phyloP scores from a whole-genome alignment of 495 filamentous ascomycete species.

The Stereocaulon alpinum region DNA sequence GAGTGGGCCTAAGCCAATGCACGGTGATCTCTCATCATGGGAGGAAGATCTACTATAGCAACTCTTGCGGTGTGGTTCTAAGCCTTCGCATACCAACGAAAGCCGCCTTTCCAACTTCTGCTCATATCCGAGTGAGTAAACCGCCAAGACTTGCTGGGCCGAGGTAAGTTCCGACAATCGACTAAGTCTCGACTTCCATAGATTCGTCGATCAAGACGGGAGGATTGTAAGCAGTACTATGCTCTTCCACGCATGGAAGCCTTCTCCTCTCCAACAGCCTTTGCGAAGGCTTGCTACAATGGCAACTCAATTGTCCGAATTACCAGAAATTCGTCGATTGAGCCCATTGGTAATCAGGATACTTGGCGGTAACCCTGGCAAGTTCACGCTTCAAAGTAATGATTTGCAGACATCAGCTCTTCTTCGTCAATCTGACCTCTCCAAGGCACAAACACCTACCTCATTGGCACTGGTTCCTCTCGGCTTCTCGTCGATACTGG shows the following conservation, averaged over 20 bases:
- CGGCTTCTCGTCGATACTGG: constrained; percentile 76
- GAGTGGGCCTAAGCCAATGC: no score
- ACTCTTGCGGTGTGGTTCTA: not conserved
- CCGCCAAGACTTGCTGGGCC: constrained; percentile 4
- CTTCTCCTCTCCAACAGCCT: not conserved
- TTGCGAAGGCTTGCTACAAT: constrained; percentile 23
- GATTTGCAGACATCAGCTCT: not conserved
- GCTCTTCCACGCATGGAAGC: not conserved
- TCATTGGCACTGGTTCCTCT: constrained; percentile 56
- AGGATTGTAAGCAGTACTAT: not conserved
- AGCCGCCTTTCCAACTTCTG: not conserved
- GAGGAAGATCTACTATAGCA: not conserved
- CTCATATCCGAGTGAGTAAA: not conserved
- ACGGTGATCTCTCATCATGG: no score
- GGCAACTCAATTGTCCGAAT: constrained; percentile 38
- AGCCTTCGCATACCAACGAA: not conserved
- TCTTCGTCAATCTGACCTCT: constrained; percentile 3
- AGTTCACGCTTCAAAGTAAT: constrained; percentile 49
- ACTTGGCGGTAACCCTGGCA: constrained; percentile 71
- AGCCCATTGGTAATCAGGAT: constrained; percentile 60
- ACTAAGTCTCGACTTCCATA: not conserved
- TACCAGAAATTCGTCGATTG: constrained; percentile 57
- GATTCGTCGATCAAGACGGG: not conserved
- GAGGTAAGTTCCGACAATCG: constrained; percentile 2
- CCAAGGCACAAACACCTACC: constrained; percentile 78